Conservation (phyloP, 306 rosid genomes). For the Acacia crassicarpa region DNA sequence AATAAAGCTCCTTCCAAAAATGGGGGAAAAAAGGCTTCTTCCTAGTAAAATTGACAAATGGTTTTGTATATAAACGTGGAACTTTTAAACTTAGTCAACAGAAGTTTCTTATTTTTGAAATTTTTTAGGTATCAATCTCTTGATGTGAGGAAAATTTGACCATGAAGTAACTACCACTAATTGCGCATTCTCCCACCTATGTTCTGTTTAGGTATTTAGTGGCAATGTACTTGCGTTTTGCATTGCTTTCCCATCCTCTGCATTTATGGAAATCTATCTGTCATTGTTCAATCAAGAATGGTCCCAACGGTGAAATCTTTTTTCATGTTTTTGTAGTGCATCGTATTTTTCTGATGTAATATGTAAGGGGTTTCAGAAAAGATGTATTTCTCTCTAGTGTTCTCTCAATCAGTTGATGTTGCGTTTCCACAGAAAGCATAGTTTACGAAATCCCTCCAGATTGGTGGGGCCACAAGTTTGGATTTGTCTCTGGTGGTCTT, state of each 20-base stretch:
- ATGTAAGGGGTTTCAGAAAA: neutral
- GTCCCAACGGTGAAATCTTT: neutral
- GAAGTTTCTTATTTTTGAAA: neutral
- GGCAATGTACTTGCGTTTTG: neutral
- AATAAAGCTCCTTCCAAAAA: neutral
- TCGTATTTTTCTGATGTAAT: neutral
- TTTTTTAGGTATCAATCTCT: neutral
- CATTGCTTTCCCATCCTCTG: neutral
- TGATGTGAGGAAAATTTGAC: neutral
- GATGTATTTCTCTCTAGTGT: neutral
- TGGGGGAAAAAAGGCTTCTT: no score
- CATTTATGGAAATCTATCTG: neutral
- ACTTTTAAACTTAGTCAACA: neutral
- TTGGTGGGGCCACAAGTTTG: constrained; percentile 92
- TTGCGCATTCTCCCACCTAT: neutral
- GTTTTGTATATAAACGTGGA: neutral
- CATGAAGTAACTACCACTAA: neutral
- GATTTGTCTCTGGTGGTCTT: constrained; percentile 83
- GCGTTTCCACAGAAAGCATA: constrained; percentile 45
- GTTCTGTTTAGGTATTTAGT: neutral
- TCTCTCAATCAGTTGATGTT: constrained; percentile 32
- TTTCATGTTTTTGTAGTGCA: neutral
- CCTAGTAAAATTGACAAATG: neutral
- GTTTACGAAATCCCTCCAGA: constrained; percentile 49
- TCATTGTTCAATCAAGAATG: neutral